Base-by-base conservation (phyloP, 352 stramenopile genomes). In the Ophiocytium majus region DNA sequence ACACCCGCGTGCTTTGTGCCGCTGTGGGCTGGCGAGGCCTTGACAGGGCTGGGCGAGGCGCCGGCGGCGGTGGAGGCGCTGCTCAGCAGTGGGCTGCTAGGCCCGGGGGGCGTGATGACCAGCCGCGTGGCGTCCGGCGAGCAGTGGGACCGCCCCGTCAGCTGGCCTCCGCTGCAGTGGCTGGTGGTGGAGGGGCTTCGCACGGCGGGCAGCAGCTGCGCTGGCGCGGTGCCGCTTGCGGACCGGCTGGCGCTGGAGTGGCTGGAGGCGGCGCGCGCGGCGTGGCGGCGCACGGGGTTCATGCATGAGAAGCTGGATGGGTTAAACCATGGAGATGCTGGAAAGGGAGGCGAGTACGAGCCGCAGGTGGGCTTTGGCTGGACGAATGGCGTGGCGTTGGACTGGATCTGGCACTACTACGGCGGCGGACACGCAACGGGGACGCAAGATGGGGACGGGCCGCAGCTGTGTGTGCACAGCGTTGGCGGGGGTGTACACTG, bases 221-320 rank as follows among this genome's bases (percentile, higher is more conserved):
- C n/a, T 32, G 49, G 43, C 5, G 43, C 5, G 5, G 49, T 14
- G 50, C 10, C 43, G 32, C 63, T 85, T 10, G 81, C 85, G n/a
- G 64, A 37, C 0, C 76, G 82, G 35, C 10, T 88, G 17, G 85
- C 84, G 81, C 43, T 81, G 50, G 75, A 63, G 50, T 88, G 75
- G 34, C 50, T 88, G 31, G 31, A 17, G 36, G 63, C 23, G 63
- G 85, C 49, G 0, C 50, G 79, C n/a, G 23, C 33, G 23, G 85
- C 80, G 32, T 88, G 85, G 85, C 63, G 80, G 32, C 19, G 0
- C n/a, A 83, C 66, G 0, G 85, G 85, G 1, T 83, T 23, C 50
- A 88, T 88, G 85, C 76, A 80, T 49, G 85, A 88, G 76, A 88
- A 88, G 50, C 82, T 84, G 37, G 50, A 88, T 71, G 85, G 80